Conservation (phyloP, 2,329 filamentous ascomycete genomes). For the Monilinia laxa region DNA sequence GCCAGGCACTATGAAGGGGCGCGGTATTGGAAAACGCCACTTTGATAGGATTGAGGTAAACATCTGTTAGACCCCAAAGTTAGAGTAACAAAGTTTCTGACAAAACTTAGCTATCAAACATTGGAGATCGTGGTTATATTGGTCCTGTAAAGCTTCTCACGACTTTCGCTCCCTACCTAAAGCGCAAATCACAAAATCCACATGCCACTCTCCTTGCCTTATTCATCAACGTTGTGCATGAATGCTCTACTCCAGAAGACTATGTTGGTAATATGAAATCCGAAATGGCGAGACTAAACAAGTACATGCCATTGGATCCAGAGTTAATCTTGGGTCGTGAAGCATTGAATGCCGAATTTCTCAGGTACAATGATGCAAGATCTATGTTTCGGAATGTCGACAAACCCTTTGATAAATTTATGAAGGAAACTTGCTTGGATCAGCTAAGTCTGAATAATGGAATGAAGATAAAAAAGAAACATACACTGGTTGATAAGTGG, state of each 20-base stretch:
- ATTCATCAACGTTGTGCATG: constrained; percentile 21
- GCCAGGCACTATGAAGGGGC: background rate
- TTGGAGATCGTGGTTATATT: constrained; percentile 19
- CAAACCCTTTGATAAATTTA: constrained; percentile 8
- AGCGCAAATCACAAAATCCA: constrained; percentile 18
- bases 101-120: constrained; percentile 16
- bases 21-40: background rate
- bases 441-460: background rate
- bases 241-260: background rate
- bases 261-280: background rate
- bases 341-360: background rate
- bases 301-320: constrained; percentile 1
- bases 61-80: too few species aligned
- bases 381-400: background rate
- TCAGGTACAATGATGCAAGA: constrained; percentile 6
- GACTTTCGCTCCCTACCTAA: constrained; percentile 15
- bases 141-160: background rate
- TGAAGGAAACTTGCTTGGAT: background rate
- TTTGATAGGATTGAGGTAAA: constrained; percentile 23
- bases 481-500: constrained; percentile 26
- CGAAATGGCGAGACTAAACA: background rate
- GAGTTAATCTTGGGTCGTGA: background rate
- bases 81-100: background rate
- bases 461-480: constrained; percentile 20
- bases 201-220: constrained; percentile 24